phyloP scores from a whole-genome alignment of 345 rosid species.

The sweet orange (Citrus sinensis) region DVS_A1.0 CM039166.1:18401501-18402000 shows the following conservation, averaged over 20 bases:
- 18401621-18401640: slow-evolving; percentile 4
- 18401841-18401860: slow-evolving; percentile 81
- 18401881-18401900: slow-evolving; percentile 89
- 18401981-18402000: slow-evolving; percentile 38
- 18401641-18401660: slow-evolving; percentile 5
- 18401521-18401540: background rate
- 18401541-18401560: background rate
- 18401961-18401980: slow-evolving; percentile 83
- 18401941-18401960: slow-evolving; percentile 59
- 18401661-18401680: slow-evolving; percentile 20
- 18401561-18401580: background rate
- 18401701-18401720: slow-evolving; percentile 93
- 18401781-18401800: slow-evolving; percentile 49
- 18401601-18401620: background rate
- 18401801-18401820: slow-evolving; percentile 86
- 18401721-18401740: slow-evolving; percentile 64
- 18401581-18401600: background rate
- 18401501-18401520: background rate
- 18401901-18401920: slow-evolving; percentile 65
- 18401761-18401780: slow-evolving; percentile 52
- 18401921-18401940: slow-evolving; percentile 57
- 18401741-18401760: slow-evolving; percentile 39
- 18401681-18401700: slow-evolving; percentile 87
- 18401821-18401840: slow-evolving; percentile 80
- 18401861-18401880: slow-evolving; percentile 71